Evolutionary conservation across 495 filamentous ascomycete species (phyloP).

Genomic region (Choiromyces venosus): DNA sequence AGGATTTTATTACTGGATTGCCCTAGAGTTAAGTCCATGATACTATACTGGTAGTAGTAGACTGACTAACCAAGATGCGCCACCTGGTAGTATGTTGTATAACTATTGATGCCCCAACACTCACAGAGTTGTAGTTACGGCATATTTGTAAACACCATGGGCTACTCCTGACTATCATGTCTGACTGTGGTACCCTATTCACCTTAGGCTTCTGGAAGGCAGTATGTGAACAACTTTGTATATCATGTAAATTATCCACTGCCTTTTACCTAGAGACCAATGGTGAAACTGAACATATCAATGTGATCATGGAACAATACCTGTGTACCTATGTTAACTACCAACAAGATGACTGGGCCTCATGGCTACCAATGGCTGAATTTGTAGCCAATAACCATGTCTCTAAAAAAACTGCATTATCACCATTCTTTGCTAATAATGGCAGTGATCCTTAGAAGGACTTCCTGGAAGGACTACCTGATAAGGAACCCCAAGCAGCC

Average conservation of each 20-base stretch:
- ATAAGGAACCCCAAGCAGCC: neutral
- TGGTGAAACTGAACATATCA: constrained; percentile 34
- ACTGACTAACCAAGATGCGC: too few relatives aligned
- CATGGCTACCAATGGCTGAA: constrained; percentile 36
- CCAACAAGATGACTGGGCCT: too few relatives aligned
- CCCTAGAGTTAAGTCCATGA: constrained; percentile 17
- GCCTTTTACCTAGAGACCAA: too few relatives aligned
- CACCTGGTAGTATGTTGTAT: too few relatives aligned
- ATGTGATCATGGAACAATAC: constrained; percentile 33
- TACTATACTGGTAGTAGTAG: constrained; percentile 30
- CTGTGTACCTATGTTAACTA: constrained; percentile 27
- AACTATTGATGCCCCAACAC: too few relatives aligned
- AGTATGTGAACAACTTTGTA: too few relatives aligned
- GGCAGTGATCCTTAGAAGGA: neutral
- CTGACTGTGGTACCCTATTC: constrained; percentile 7
- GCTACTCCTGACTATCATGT: constrained; percentile 8
- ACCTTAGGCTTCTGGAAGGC: constrained; percentile 5
- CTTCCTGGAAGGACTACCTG: neutral
- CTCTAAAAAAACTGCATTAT: constrained; percentile 4
- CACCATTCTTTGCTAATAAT: constrained; percentile 19
- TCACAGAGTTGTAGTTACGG: too few relatives aligned
- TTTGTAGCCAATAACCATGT: constrained; percentile 11
- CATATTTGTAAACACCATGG: constrained; percentile 10
- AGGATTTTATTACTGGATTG: too few relatives aligned
- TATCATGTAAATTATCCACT: too few relatives aligned